phyloP scores from a whole-genome alignment of 2,329 filamentous ascomycete species.

The Aspergillus clavatus region DNA sequence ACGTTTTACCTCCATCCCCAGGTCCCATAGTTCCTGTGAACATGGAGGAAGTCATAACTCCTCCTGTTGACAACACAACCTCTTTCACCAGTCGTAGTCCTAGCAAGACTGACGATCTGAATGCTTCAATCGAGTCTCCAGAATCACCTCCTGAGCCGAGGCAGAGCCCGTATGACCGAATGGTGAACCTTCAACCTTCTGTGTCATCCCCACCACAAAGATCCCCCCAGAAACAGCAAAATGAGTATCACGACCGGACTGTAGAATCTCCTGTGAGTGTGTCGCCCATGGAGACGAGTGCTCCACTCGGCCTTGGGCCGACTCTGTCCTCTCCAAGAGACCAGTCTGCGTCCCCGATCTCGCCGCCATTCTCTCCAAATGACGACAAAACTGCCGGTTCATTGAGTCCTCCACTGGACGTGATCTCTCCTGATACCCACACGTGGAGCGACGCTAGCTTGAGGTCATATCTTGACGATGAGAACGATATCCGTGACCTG shows the following conservation, averaged over 20 bases:
- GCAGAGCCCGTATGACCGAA: slow-evolving; percentile 7
- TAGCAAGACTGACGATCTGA: slow-evolving; percentile 13
- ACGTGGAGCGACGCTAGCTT: slow-evolving; percentile 85
- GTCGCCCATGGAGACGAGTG: slow-evolving; percentile 50
- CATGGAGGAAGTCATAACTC: slow-evolving; percentile 14
- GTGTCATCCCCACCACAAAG: slow-evolving; percentile 28
- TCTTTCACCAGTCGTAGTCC: slow-evolving; percentile 22
- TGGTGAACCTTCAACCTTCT: slow-evolving; percentile 14
- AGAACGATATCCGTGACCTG: slow-evolving; percentile 82
- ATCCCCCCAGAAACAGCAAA: slow-evolving; percentile 19
- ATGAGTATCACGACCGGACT: slow-evolving; percentile 43
- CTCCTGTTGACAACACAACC: slow-evolving; percentile 19
- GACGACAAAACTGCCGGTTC: slow-evolving; percentile 32
- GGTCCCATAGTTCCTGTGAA: slow-evolving; percentile 18
- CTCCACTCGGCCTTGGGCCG: slow-evolving; percentile 62
- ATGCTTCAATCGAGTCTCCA: slow-evolving; percentile 18
- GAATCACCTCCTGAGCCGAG: slow-evolving; percentile 12
- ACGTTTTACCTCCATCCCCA: slow-evolving; percentile 19
- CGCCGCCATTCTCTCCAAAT: slow-evolving; percentile 53
- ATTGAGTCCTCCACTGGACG: slow-evolving; percentile 52
- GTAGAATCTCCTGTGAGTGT: slow-evolving; percentile 67
- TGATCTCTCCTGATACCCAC: slow-evolving; percentile 52
- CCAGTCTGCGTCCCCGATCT: slow-evolving; percentile 54
- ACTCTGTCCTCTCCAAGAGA: slow-evolving; percentile 69
- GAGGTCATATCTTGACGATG: slow-evolving; percentile 84